A percentile compares a stretch with the other conserved stretches of the same genome.
phyloP scores from a whole-genome alignment of 2,329 filamentous ascomycete species.

The Fusarium coicis region DNA sequence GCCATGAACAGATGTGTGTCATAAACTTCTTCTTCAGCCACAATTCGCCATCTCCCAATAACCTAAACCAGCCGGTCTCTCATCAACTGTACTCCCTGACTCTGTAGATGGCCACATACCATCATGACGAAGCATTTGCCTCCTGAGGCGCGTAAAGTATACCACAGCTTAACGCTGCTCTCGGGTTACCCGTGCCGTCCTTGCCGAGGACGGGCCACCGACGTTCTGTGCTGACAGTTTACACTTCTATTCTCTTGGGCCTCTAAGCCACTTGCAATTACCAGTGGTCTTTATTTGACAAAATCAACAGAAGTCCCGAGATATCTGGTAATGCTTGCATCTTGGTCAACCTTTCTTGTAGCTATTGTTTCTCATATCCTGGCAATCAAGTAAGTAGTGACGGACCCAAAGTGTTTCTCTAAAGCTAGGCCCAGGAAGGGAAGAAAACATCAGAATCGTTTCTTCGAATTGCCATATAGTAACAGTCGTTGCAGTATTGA shows the following conservation, averaged over 20 bases:
- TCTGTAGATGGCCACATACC: not conserved
- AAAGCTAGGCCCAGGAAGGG: not conserved
- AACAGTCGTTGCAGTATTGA: not conserved
- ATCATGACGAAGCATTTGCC: not conserved
- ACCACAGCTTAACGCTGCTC: not conserved
- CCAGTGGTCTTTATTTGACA: not conserved
- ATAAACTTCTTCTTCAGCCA: conserved; percentile 1
- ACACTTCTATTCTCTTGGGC: not conserved
- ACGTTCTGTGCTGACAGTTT: not conserved
- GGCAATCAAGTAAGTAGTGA: not conserved
- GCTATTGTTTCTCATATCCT: not conserved
- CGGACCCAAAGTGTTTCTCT: not conserved
- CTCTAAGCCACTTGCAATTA: not conserved
- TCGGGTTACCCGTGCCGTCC: not conserved
- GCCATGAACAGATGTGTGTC: not conserved
- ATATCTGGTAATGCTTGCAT: not conserved
- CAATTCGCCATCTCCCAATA: not conserved
- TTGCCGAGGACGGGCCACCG: not conserved
- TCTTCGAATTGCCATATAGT: not conserved
- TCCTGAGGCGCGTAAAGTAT: not conserved
- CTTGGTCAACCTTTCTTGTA: not conserved
- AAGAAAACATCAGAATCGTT: not conserved
- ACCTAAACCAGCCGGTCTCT: not conserved
- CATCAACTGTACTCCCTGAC: not conserved
- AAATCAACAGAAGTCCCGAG: not conserved